Evolutionary conservation across 495 filamentous ascomycete species (phyloP).

Genomic region (Lindgomyces ingoldianus): DNA sequence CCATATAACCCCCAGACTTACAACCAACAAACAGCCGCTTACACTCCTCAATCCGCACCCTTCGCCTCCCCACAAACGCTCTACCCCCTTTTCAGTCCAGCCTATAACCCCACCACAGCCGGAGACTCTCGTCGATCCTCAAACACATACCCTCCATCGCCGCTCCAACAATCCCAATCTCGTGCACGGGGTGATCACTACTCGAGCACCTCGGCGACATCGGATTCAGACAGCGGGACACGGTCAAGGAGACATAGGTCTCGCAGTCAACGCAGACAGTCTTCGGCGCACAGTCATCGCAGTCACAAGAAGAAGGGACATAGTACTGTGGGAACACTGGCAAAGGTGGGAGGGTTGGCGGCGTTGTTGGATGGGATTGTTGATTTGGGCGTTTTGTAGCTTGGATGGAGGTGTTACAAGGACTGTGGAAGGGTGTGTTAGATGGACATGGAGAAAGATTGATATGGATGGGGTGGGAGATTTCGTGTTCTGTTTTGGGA

Average conservation of each 20-base stretch:
- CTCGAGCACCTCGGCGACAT: conserved; percentile 8
- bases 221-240: background rate
- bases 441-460: background rate
- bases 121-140: background rate
- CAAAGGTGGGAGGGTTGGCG: conserved; percentile 28
- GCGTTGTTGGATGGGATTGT: conserved; percentile 34
- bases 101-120: background rate
- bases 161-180: background rate
- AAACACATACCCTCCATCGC: background rate
- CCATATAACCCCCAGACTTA: background rate
- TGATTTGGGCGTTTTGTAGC: background rate
- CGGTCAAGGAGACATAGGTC: background rate
- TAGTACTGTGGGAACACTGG: conserved; percentile 23
- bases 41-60: background rate
- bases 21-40: background rate
- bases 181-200: background rate
- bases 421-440: background rate
- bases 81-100: background rate
- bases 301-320: conserved; percentile 11
- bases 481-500: background rate
- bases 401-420: background rate
- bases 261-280: background rate
- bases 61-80: background rate
- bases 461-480: background rate
- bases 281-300: background rate